Base-by-base conservation (phyloP, 768 basidiomycete genomes). In the Mycena latifolia region DNA sequence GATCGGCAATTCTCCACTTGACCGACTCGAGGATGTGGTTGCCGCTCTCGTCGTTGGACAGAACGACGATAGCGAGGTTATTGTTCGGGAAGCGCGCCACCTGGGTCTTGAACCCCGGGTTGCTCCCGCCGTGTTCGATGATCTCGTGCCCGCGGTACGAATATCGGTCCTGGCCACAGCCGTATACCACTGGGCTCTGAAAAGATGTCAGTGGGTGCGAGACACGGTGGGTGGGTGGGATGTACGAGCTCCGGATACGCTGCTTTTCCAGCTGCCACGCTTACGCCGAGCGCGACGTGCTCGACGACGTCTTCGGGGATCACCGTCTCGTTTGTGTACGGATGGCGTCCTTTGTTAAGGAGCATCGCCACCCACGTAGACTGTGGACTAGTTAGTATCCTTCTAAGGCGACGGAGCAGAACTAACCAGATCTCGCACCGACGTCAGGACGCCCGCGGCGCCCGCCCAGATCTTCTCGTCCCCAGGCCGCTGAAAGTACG, bases 81-180 rank as follows among this genome's bases (percentile, higher is more conserved):
- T 80, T 78, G 20, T 66, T 25, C 17, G 69, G 69, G 11, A 69
- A 54, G n/a, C 64, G 65, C n/a, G 65, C 33, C 46, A 71, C 63
- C n/a, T 63, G 73, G 11, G 70, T 73, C 46, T 73, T 73, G 60
- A 73, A 83, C 2, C 82, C 82, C 2, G 81, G 80, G 62, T 80
- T 79, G 50, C 71, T 76, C 2, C 84, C 82, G 3, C 80, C 81
- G 67, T 85, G 82, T 59, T 84, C 82, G 43, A 85, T 77, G 11
- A 83, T 72, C 53, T 82, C 80, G 52, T 78, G 77, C 5, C 82
- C 82, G 25, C 76, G 79, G 53, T 83, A 83, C 0, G 80, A 75
- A 60, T 75, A 82, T 12, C 79, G 63, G 68, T 74, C 77, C 69
- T 83, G 82, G 12, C 77, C 82, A 18, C 76, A 75, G 0, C 81